Percentiles rank a stretch among this genome's conserved stretches.
These are phyloP conservation scores for Apophysomyces sp. DNA, from an alignment of 371 early-diverging fungal genomes.

Conservation along the genomic window DNA sequence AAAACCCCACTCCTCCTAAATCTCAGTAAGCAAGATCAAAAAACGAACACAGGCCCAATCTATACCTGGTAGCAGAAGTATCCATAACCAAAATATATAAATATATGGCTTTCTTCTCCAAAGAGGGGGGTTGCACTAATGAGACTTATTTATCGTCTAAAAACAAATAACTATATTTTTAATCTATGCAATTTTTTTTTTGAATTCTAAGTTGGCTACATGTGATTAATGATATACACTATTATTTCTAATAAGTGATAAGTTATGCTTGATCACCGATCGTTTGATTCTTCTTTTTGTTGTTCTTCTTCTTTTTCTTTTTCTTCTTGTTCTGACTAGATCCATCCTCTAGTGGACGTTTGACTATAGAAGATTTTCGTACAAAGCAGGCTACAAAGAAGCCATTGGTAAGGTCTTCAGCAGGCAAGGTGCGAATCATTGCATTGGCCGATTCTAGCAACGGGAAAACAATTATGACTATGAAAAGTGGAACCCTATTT, in stretches of 20 bases:
- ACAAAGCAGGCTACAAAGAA: conserved; percentile 87
- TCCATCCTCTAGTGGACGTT: conserved; percentile 73
- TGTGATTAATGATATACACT: background rate
- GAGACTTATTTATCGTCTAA: too few species aligned
- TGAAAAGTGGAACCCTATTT: background rate
- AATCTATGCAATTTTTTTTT: background rate
- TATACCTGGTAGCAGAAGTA: too few species aligned
- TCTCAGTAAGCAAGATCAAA: too few species aligned
- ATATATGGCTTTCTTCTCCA: too few species aligned
- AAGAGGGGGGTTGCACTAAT: too few species aligned
- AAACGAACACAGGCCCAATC: too few species aligned
- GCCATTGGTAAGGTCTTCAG: conserved; percentile 74
- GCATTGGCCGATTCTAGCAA: conserved; percentile 50
- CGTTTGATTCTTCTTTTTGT: conserved; percentile 7
- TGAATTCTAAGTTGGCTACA: background rate
- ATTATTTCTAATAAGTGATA: background rate
- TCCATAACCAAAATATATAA: too few species aligned
- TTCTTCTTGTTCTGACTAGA: conserved; percentile 20
- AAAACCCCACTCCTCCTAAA: background rate
- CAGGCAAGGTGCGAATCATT: conserved; percentile 69
- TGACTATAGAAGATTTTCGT: conserved; percentile 49
- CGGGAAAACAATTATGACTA: background rate
- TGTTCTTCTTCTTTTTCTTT: conserved; percentile 13
- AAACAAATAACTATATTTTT: too few species aligned
- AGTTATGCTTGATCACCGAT: background rate